Conservation (phyloP, 1,284 basidiomycete genomes). For the Pseudozyma hubeiensis region DNA sequence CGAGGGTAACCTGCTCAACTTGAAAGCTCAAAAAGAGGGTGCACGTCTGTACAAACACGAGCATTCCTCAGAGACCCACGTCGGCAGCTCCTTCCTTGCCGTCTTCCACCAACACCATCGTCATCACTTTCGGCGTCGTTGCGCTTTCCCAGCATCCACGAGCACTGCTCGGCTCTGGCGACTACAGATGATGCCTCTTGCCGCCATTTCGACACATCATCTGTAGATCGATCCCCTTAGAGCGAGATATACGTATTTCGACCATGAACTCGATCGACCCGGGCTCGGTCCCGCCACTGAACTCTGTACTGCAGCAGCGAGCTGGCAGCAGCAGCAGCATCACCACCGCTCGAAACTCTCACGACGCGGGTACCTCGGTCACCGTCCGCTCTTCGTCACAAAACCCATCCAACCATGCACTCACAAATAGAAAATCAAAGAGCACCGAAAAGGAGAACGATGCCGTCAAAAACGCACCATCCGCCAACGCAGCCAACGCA, state of each 20-base stretch:
- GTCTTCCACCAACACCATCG: neutral
- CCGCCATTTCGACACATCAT: no score
- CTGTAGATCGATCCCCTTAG: no score
- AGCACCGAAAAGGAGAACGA: neutral
- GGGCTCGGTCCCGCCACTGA: slow-evolving; percentile 32
- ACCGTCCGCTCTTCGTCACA: slow-evolving; percentile 27
- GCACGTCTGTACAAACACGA: no score
- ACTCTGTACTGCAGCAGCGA: slow-evolving; percentile 17
- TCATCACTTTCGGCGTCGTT: neutral
- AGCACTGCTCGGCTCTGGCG: neutral
- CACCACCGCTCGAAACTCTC: slow-evolving; percentile 19
- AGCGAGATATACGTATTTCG: neutral
- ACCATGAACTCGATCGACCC: slow-evolving; percentile 45
- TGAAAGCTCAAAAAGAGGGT: no score
- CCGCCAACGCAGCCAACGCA: neutral
- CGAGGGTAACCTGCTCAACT: no score
- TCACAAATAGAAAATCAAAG: slow-evolving; percentile 17
- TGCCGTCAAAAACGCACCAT: neutral
- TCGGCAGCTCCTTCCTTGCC: neutral
- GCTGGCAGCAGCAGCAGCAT: slow-evolving; percentile 11
- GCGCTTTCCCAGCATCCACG: neutral
- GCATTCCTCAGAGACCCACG: no score
- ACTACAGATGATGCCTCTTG: no score
- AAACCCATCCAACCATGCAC: slow-evolving; percentile 15
- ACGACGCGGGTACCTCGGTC: slow-evolving; percentile 16